Conservation (phyloP, 192 early-diverging fungal species). For the Backusella parvicylindrica region DNA sequence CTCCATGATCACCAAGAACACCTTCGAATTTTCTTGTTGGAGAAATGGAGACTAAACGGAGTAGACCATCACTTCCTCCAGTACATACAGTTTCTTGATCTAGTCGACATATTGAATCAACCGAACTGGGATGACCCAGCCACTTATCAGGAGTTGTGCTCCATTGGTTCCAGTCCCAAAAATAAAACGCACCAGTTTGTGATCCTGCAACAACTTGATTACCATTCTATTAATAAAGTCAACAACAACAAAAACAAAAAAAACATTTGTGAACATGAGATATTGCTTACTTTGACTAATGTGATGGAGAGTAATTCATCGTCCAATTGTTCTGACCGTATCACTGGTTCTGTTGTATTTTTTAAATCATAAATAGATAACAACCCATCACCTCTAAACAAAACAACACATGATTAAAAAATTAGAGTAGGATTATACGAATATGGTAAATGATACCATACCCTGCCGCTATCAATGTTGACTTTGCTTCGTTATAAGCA, state of each 20-base stretch:
- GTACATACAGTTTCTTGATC: conserved; percentile 84
- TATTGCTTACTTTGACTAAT: conserved; percentile 53
- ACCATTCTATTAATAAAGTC: conserved; percentile 49
- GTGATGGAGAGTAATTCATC: conserved; percentile 90
- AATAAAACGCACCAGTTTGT: conserved; percentile 81
- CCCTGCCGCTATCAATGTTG: conserved; percentile 75
- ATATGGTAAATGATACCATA: conserved; percentile 17
- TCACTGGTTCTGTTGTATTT: conserved; percentile 69
- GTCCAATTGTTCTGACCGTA: conserved; percentile 84
- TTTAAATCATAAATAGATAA: conserved; percentile 89
- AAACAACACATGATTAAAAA: neutral
- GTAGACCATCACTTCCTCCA: conserved; percentile 91
- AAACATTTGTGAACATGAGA: neutral
- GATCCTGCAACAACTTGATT: conserved; percentile 88
- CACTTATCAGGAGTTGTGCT: conserved; percentile 86
- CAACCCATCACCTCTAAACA: conserved; percentile 79
- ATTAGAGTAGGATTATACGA: neutral
- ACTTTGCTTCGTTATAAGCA: conserved; percentile 60
- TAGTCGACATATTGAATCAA: conserved; percentile 82
- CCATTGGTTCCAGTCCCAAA: conserved; percentile 89
- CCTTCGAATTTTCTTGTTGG: conserved; percentile 89
- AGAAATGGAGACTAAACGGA: conserved; percentile 74
- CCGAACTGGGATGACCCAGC: conserved; percentile 90
- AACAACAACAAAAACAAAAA: neutral
- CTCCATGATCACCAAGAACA: conserved; percentile 80